Base-by-base conservation (phyloP, 2,329 filamentous ascomycete genomes). In the Ascochyta lentis region DNA sequence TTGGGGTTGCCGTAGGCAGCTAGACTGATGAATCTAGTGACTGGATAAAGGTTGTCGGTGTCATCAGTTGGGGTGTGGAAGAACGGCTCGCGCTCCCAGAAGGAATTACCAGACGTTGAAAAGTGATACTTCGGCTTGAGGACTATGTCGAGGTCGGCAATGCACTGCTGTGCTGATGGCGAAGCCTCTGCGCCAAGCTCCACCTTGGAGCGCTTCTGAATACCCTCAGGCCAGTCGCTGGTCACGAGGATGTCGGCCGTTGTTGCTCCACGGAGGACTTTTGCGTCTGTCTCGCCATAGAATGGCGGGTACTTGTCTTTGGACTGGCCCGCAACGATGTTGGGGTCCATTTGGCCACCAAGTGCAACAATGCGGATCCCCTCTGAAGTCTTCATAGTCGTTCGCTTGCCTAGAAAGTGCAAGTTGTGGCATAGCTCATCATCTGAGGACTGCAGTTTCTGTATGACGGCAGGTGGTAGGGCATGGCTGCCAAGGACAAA, bases 61-160 rank as follows among this genome's bases (percentile, higher is more conserved):
- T 74, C 73, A 22, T 74, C 81, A 31, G 77, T 79, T 4, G 83
- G 81, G 22, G 77, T 61, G 71, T 96, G 89, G 69, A 95, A 88
- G 79, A 97, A 99, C 0, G 94, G 92, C 75, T 98, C 95, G 52
- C 95, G 87, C 77, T 99, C 94, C 73, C 89, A 98, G 76, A 90
- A 94, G 66, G 87, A 87, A 6, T 82, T 77, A 1, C 86, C 82
- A 0, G 90, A 90, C 3, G 85, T 81, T 1, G 91, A 87, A 68
- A 98, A 88, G 74, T 98, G 93, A 70, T 99, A 99, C 26, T 91
- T 87, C n/a, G 95, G 95, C 73, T 92, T 95, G 19, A 99, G 77
- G 0, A 86, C 78, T 3, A 87, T 82, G 68, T 89, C 94, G 10
- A 99, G 82, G 56, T 96, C 90, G 6, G 92, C 86, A 38, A 98